Evolutionary conservation across 345 rosid genomes (phyloP).

Genomic region (Bruguiera gymnorhiza): DNA sequence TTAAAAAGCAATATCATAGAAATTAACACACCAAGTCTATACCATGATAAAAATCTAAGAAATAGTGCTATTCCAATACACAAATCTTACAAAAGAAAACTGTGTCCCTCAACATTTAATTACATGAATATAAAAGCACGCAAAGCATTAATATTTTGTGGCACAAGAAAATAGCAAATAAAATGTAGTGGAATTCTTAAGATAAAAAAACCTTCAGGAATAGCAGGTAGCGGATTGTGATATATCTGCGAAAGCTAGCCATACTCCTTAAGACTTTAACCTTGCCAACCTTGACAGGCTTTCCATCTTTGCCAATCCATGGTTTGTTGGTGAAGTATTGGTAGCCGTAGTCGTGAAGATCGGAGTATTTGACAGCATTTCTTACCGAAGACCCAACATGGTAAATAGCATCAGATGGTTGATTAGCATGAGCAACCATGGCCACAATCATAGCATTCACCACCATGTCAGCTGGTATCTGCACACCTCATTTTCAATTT

Average conservation of each 20-base stretch:
- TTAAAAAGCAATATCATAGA: background rate
- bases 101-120: no score
- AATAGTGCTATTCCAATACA: no score
- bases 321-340: slow-evolving; percentile 61
- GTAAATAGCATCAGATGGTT: slow-evolving; percentile 34
- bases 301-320: slow-evolving; percentile 80
- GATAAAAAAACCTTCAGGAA: slow-evolving; percentile 51
- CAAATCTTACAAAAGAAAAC: no score
- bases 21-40: no score
- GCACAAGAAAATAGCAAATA: no score
- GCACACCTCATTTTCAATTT: slow-evolving; percentile 4
- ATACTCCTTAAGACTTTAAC: slow-evolving; percentile 46
- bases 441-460: slow-evolving; percentile 41
- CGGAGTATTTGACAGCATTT: slow-evolving; percentile 39
- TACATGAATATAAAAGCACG: no score
- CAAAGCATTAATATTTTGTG: no score
- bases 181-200: background rate
- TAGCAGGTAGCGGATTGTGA: slow-evolving; percentile 60
- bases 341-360: slow-evolving; percentile 42
- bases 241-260: slow-evolving; percentile 70
- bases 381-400: slow-evolving; percentile 74
- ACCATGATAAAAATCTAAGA: no score
- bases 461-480: slow-evolving; percentile 49
- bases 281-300: slow-evolving; percentile 49
- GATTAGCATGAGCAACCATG: slow-evolving; percentile 32